Evolutionary conservation across 139 green algal genomes (phyloP).

Genomic region (Yamagishiella unicocca): DNA sequence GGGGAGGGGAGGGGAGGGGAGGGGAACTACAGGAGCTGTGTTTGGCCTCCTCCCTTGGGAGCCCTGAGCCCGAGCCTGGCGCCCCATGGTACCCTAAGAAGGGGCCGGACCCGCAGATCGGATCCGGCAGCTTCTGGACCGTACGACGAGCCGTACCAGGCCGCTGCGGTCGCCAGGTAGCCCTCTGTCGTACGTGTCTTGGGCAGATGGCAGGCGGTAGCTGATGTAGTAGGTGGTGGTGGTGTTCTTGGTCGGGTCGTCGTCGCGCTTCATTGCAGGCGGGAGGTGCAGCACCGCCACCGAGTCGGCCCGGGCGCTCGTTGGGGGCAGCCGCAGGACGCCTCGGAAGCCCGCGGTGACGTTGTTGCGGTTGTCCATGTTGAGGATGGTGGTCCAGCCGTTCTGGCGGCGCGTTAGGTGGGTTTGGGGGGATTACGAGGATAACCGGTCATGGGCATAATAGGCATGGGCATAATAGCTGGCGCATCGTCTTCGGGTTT

Average conservation of each 20-base stretch:
- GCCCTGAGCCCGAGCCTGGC: no score
- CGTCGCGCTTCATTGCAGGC: not conserved
- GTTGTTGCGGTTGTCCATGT: not conserved
- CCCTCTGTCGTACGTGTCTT: not conserved
- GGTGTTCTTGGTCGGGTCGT: not conserved
- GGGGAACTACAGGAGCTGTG: no score
- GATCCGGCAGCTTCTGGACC: no score
- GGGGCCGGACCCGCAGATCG: no score
- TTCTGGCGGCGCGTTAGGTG: not conserved
- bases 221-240: conserved; percentile 22
- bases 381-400: not conserved
- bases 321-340: not conserved
- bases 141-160: conserved; percentile 1
- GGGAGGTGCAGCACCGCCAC: not conserved
- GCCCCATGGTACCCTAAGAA: no score
- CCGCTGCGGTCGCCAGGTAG: not conserved
- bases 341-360: not conserved
- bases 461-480: no score
- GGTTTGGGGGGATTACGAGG: no score
- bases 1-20: no score
- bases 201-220: not conserved
- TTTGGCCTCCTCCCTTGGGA: no score
- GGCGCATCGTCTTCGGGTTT: no score
- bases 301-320: not conserved
- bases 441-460: no score